A percentile compares a stretch with the other conserved stretches of the same genome.
phyloP scores from a whole-genome alignment of 1,139 yeast genomes.

The Candida anutae region DNA sequence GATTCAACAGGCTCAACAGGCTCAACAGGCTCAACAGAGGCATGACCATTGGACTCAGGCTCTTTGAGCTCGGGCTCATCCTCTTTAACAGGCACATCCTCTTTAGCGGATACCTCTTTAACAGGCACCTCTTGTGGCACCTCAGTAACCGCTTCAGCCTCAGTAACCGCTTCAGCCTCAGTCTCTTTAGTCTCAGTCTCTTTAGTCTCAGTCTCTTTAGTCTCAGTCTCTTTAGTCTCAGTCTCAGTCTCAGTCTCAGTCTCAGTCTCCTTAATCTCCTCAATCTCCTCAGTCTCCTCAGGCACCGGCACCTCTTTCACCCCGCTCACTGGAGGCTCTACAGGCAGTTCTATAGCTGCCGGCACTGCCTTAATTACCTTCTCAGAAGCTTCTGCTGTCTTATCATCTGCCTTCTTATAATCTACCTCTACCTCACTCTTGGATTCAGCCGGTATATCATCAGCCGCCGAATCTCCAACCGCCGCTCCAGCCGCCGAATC shows the following conservation, averaged over 20 bases:
- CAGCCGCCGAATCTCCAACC: background rate
- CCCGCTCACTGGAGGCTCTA: constrained; percentile 2
- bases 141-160: background rate
- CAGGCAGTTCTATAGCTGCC: constrained; percentile 2
- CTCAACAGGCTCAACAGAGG: background rate
- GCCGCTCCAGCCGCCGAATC: background rate
- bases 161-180: background rate
- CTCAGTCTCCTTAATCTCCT: no score
- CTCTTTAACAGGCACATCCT: constrained; percentile 1
- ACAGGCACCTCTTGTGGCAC: background rate
- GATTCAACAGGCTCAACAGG: background rate
- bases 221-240: background rate
- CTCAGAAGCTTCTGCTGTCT: constrained; percentile 1
- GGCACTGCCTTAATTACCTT: constrained; percentile 2
- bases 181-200: constrained; percentile 1
- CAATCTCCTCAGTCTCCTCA: no score
- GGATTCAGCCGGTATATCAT: constrained; percentile 2
- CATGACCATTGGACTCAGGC: background rate
- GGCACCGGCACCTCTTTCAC: no score
- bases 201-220: background rate
- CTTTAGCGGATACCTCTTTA: no score
- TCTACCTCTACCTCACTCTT: constrained; percentile 2
- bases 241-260: background rate
- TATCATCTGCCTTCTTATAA: constrained; percentile 1
- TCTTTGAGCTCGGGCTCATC: constrained; percentile 1